These are phyloP conservation scores for Zostera marina DNA, from an alignment of 116 monocot genomes.

Conservation along the genomic window DNA sequence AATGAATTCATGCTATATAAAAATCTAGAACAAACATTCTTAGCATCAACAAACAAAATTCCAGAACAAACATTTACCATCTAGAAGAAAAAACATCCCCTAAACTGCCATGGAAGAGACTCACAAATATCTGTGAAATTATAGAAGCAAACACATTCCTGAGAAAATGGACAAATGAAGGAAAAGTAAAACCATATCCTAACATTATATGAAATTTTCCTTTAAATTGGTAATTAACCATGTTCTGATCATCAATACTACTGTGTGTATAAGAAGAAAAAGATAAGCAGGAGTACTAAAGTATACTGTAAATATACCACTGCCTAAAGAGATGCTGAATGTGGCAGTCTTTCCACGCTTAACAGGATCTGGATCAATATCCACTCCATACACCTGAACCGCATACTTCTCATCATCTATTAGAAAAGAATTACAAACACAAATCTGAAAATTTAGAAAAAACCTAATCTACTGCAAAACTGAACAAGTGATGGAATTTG, in stretches of 20 bases:
- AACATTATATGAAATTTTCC: neutral
- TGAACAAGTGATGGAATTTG: neutral
- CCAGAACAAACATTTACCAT: too few relatives aligned
- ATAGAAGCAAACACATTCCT: too few relatives aligned
- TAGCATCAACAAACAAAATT: too few relatives aligned
- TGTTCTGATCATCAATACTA: neutral
- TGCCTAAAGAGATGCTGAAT: constrained; percentile 18
- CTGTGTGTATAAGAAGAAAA: neutral
- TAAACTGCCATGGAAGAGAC: too few relatives aligned
- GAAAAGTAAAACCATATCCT: too few relatives aligned
- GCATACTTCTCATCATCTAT: constrained; percentile 13
- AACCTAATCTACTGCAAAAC: neutral
- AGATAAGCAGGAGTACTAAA: neutral
- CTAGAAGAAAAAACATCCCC: too few relatives aligned
- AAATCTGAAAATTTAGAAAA: neutral
- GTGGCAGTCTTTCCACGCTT: constrained; percentile 16
- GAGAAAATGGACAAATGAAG: too few relatives aligned
- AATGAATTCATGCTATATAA: too few relatives aligned
- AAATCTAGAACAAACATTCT: too few relatives aligned
- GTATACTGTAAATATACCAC: constrained; percentile 11
- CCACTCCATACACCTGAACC: constrained; percentile 18
- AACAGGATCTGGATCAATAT: constrained; percentile 27
- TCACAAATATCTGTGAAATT: too few relatives aligned
- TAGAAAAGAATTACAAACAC: constrained; percentile 2
- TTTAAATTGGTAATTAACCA: neutral